Evolutionary conservation across 345 rosid genomes (phyloP).

Genomic region (Orychophragmus violaceus): DNA sequence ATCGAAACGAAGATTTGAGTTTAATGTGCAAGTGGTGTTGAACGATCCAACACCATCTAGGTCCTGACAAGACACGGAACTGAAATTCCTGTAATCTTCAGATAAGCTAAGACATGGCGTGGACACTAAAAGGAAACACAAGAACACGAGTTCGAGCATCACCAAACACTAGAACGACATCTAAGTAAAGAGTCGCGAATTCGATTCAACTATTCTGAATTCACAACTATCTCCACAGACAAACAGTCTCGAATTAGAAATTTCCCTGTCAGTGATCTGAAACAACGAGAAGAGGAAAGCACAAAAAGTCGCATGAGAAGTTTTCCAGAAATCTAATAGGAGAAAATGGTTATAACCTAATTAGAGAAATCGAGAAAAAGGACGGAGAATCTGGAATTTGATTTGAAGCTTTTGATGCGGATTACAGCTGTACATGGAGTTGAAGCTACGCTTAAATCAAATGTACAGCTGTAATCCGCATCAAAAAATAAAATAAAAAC

Average conservation of each 20-base stretch:
- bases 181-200: not conserved
- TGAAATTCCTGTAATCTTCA: slow-evolving; percentile 25
- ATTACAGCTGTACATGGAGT: slow-evolving; percentile 37
- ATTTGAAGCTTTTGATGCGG: not conserved
- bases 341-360: slow-evolving; percentile 25
- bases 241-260: not conserved
- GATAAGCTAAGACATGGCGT: slow-evolving; percentile 35
- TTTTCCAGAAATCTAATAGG: not conserved
- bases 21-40: slow-evolving; percentile 74
- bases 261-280: not conserved
- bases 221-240: not conserved
- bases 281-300: not conserved
- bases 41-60: slow-evolving; percentile 86
- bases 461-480: slow-evolving; percentile 27
- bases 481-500: not conserved
- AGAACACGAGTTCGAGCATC: slow-evolving; percentile 41
- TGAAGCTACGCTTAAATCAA: slow-evolving; percentile 34
- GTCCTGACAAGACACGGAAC: slow-evolving; percentile 48
- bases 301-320: not conserved
- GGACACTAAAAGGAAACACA: slow-evolving; percentile 44
- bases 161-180: slow-evolving; percentile 26
- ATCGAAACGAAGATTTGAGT: slow-evolving; percentile 55
- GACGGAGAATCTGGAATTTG: not conserved
- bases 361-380: not conserved
- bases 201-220: slow-evolving; percentile 3